A percentile compares a stretch with the other conserved stretches of the same genome.
Conservation (phyloP, 495 filamentous ascomycete genomes). For the Tuber umbilicatum region DNA sequence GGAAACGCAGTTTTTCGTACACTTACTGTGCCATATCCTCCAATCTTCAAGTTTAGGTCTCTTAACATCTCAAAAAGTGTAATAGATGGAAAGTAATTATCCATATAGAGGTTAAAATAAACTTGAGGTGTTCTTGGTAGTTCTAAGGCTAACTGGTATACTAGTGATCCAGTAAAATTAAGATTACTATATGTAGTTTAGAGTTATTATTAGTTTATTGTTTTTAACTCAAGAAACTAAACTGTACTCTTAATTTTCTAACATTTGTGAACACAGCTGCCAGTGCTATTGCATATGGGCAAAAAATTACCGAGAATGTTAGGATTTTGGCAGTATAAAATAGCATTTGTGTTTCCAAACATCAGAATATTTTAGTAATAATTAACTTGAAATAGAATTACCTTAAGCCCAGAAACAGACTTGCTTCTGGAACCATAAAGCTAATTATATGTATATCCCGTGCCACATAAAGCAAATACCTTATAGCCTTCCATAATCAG, state of each 20-base stretch:
- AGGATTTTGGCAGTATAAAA: no score
- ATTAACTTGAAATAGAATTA: not conserved
- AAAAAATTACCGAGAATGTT: no score
- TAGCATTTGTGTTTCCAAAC: no score
- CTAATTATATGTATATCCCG: not conserved
- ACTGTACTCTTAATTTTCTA: no score
- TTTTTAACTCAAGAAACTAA: not conserved
- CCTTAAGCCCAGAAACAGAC: not conserved
- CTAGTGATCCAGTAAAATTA: slow-evolving; percentile 2
- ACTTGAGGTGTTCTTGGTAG: slow-evolving; percentile 8
- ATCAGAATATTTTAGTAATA: no score
- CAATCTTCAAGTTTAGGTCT: not conserved
- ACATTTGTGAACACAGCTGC: no score
- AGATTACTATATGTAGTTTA: not conserved
- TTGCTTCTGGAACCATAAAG: not conserved
- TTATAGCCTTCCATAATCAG: not conserved
- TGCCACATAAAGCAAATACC: not conserved
- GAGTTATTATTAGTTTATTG: not conserved
- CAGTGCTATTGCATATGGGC: no score
- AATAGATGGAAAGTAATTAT: slow-evolving; percentile 18
- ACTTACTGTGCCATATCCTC: slow-evolving; percentile 10
- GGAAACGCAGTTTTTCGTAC: slow-evolving; percentile 3
- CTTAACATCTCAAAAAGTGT: slow-evolving; percentile 5
- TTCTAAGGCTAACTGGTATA: slow-evolving; percentile 8
- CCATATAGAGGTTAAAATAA: slow-evolving; percentile 2